phyloP scores from a whole-genome alignment of 768 basidiomycete genomes.

The Hortiboletus campestris region DNA sequence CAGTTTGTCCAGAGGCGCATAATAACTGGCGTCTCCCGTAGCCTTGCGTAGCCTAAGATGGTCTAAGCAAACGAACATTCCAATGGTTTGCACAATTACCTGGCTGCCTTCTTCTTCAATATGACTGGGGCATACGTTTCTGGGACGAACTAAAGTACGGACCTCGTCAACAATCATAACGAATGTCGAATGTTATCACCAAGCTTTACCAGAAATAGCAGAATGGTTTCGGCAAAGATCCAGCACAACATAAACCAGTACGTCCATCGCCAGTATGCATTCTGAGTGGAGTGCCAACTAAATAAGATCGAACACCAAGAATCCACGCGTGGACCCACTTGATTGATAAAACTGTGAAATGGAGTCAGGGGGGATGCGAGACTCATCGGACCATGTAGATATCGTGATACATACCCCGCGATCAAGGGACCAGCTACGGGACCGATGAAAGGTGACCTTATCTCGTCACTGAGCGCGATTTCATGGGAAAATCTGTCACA shows the following conservation, averaged over 20 bases:
- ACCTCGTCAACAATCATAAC: background rate
- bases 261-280: conserved; percentile 72
- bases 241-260: conserved; percentile 71
- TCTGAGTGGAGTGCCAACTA: conserved; percentile 30
- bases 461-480: background rate
- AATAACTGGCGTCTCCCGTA: conserved; percentile 53
- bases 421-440: conserved; percentile 56
- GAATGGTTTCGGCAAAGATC: conserved; percentile 52
- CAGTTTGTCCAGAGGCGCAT: conserved; percentile 57
- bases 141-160: conserved; percentile 51
- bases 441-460: conserved; percentile 51
- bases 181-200: too few relatives aligned
- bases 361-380: background rate
- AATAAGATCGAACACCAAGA: conserved; percentile 1
- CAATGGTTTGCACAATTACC: conserved; percentile 31
- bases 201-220: conserved; percentile 49
- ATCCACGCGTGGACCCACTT: conserved; percentile 36
- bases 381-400: too few relatives aligned
- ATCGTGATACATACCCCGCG: conserved; percentile 45
- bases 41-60: conserved; percentile 44
- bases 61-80: background rate
- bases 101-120: conserved; percentile 55
- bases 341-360: conserved; percentile 61
- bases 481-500: background rate
- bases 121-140: conserved; percentile 72